A percentile compares a stretch with the other conserved stretches of the same genome.
These are phyloP conservation scores for Pestalotiopsis sp. DNA, from an alignment of 2,329 filamentous ascomycete genomes.

Conservation along the genomic window DNA sequence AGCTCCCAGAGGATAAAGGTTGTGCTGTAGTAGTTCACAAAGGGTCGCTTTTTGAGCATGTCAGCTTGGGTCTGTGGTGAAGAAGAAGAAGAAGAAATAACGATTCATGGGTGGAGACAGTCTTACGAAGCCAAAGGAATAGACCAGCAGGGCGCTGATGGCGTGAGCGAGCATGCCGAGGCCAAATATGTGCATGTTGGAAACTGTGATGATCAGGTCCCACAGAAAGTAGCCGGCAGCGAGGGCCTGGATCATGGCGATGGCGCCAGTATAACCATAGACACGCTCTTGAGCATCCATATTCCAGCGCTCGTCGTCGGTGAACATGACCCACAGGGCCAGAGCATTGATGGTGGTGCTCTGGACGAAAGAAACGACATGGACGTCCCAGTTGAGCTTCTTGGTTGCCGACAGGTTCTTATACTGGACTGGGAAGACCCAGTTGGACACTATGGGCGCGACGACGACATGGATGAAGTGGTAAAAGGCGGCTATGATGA, in stretches of 20 bases:
- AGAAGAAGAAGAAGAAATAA: background rate
- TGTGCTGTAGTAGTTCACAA: slow-evolving; percentile 80
- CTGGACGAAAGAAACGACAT: slow-evolving; percentile 83
- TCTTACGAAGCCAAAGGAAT: slow-evolving; percentile 79
- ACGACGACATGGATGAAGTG: slow-evolving; percentile 67
- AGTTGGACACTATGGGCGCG: slow-evolving; percentile 67
- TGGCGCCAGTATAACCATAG: slow-evolving; percentile 76
- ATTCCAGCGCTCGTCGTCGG: slow-evolving; percentile 66
- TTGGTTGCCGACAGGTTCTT: slow-evolving; percentile 62
- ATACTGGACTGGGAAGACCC: slow-evolving; percentile 68
- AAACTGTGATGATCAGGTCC: slow-evolving; percentile 73
- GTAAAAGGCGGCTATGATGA: slow-evolving; percentile 70
- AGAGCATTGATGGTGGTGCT: slow-evolving; percentile 71
- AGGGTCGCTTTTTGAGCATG: slow-evolving; percentile 64
- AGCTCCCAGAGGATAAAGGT: slow-evolving; percentile 88
- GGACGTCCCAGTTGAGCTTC: slow-evolving; percentile 81
- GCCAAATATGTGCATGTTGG: slow-evolving; percentile 73
- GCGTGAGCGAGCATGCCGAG: slow-evolving; percentile 79
- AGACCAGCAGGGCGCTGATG: slow-evolving; percentile 73
- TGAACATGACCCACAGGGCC: slow-evolving; percentile 73
- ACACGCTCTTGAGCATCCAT: slow-evolving; percentile 72
- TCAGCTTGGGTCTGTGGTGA: background rate
- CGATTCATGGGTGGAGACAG: slow-evolving; percentile 11
- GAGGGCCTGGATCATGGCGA: slow-evolving; percentile 75
- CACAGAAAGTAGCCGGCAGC: slow-evolving; percentile 84